phyloP scores from a whole-genome alignment of 495 filamentous ascomycete species.

The Acidiella bohemica region DNA sequence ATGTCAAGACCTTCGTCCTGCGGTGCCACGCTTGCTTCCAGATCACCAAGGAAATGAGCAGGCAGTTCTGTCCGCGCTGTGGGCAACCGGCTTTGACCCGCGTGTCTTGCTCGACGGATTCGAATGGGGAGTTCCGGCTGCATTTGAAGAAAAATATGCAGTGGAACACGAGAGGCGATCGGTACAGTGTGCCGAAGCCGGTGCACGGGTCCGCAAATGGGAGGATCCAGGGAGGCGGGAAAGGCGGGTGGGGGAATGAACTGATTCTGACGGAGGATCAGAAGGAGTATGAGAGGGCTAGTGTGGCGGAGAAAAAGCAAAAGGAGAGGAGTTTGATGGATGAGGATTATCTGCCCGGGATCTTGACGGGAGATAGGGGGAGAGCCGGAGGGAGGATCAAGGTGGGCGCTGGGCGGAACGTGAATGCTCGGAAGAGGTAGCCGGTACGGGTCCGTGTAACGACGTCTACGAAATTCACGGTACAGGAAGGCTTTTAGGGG shows the following conservation, averaged over 20 bases:
- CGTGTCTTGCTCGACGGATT: slow-evolving; percentile 69
- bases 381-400: slow-evolving; percentile 50
- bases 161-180: slow-evolving; percentile 83
- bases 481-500: no score
- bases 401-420: slow-evolving; percentile 73
- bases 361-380: slow-evolving; percentile 65
- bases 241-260: slow-evolving; percentile 69
- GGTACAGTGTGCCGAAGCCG: slow-evolving; percentile 83
- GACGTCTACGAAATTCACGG: no score
- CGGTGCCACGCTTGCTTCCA: slow-evolving; percentile 92
- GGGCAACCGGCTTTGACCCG: slow-evolving; percentile 77
- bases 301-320: slow-evolving; percentile 46
- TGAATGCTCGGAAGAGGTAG: slow-evolving; percentile 69
- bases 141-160: slow-evolving; percentile 93
- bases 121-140: slow-evolving; percentile 64
- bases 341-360: slow-evolving; percentile 77
- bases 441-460: no score
- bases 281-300: slow-evolving; percentile 69
- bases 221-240: slow-evolving; percentile 55
- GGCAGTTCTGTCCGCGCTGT: slow-evolving; percentile 89
- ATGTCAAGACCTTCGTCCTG: slow-evolving; percentile 72
- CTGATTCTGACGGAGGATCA: slow-evolving; percentile 89
- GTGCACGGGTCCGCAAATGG: slow-evolving; percentile 67
- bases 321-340: slow-evolving; percentile 83
- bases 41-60: slow-evolving; percentile 67